Evolutionary conservation across 306 rosid species (phyloP), one percentile per base, ranked within the genome.

Genomic region (Dalbergia cultrata): DNA sequence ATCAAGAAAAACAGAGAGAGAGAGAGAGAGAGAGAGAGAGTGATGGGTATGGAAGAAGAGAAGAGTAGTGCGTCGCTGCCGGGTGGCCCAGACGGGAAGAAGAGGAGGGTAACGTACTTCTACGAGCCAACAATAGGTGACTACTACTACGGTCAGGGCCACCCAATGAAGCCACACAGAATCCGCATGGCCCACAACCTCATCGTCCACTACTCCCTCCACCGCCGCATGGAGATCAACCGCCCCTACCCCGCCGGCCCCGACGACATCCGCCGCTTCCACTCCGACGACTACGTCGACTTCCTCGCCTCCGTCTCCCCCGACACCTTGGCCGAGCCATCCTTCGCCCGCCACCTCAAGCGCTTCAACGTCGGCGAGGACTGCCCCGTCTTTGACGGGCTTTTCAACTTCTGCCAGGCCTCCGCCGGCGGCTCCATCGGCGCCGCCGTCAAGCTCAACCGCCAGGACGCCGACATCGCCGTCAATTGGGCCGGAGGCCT

Each of bases 161-260:
- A 92, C 64, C 95, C 97, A 0, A 92, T 92, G 97, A 90, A 92
- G 34, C 97, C 97, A 58, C 97, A 92, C 82, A 85, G 95, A 0
- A 90, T 92, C 75, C 92, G 92, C 26, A 90, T 92, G 95, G 93
- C 97, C 17, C 95, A 92, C 90, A 90, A 86, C 49, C 92, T 92
- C 56, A 78, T 92, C 79, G 81, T 90, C 8, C 93, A 92, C 80
- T 92, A 92, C 86, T 85, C 86, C 34, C 95, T 90, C 74, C 93
- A 90, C 70, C 97, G 95, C 45, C 93, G 91, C 49, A 90, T 92
- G 97, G 92, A 90, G 84, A 90, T 92, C 86, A 90, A 78, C 87
- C 91, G 93, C 18, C 94, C 97, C 33, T 90, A 84, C 78, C 93
- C 89, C 17, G 97, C 93, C 41, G 75, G 76, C 1, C 73, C 91